A percentile compares a stretch with the other conserved stretches of the same genome.
Conservation (phyloP, 2,329 filamentous ascomycete species). For the Colletotrichum salicis region DNA sequence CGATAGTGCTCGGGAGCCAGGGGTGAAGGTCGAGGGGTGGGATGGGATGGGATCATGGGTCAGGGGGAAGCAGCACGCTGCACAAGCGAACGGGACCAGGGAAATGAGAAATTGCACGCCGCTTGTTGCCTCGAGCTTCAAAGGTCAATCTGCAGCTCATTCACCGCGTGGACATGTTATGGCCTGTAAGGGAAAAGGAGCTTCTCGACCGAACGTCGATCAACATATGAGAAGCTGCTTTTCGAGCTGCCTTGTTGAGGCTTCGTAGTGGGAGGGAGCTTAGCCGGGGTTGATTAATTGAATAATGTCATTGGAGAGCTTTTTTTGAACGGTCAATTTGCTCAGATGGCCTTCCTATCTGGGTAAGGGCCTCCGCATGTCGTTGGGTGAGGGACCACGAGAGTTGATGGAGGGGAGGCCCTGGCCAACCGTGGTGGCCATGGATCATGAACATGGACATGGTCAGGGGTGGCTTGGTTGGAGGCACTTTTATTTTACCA, state of each 20-base stretch:
- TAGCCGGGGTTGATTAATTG: constrained; percentile 8
- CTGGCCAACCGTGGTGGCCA: not conserved
- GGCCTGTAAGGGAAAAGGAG: not conserved
- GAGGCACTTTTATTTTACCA: not conserved
- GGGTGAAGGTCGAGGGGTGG: not conserved
- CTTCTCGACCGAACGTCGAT: constrained; percentile 3
- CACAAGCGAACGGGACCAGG: constrained; percentile 7
- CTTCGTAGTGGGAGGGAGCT: constrained; percentile 3
- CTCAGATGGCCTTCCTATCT: constrained; percentile 30
- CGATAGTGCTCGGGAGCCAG: constrained; percentile 12
- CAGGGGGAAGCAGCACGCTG: not conserved
- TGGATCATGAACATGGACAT: no score
- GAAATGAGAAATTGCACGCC: constrained; percentile 28
- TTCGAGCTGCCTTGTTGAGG: constrained; percentile 32
- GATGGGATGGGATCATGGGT: constrained; percentile 11
- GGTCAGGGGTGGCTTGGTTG: not conserved
- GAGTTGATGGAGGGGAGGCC: not conserved
- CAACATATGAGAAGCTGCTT: constrained; percentile 11
- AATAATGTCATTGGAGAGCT: constrained; percentile 1
- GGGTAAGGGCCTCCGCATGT: constrained; percentile 21
- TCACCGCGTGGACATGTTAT: not conserved
- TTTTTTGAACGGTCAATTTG: not conserved
- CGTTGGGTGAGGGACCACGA: constrained; percentile 14
- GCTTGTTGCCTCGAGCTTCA: not conserved
- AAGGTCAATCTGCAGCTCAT: constrained; percentile 2